Evolutionary conservation across 805 yeast species (phyloP), one percentile per base, ranked within the genome.

Genomic region (Millerago galiae): DNA sequence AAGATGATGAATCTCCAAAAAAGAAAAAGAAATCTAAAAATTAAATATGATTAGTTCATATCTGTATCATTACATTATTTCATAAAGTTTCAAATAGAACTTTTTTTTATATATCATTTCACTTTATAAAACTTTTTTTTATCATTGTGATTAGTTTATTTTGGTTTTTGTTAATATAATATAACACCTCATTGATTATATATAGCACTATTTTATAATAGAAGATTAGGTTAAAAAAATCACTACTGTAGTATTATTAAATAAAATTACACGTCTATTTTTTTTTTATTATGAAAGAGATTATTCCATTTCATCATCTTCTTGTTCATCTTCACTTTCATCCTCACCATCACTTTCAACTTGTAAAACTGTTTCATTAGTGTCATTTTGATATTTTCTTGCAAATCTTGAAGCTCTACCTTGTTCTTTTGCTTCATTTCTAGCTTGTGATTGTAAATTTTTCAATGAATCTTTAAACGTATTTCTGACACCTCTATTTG

Each of bases 351-450:
- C 78, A 42, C 77, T 77, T 46, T 82, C 87, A 31, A 81, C 79
- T 37, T 77, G 72, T 60, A 82, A 62, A 35, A 83, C 71, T 29
- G 74, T 67, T 55, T 83, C 91, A 33, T 59, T 61, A 46, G 64
- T 64, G 27, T 64, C 66, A 44, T 65, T 72, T 45, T 64, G 67
- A 59, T 84, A 84, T 60, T 84, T 84, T 67, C 87, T 77, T 11
- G 89, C 81, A 47, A 84, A 72, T 71, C 93, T 77, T 6, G 89
- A 81, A 33, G 83, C 78, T 47, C 71, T 73, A 28, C 88, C 86
- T 3, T 65, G 55, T 21, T 59, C 59, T 42, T 60, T 58, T 18
- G 89, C 86, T 46, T 74, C 79, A 31, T 64, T 71, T 53, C 75
- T 72, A 15, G 91, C 91, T 35, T 55, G 55, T 11, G 48, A 54